phyloP scores from a whole-genome alignment of 2,329 filamentous ascomycete genomes.

The Phialophora tarda region DNA sequence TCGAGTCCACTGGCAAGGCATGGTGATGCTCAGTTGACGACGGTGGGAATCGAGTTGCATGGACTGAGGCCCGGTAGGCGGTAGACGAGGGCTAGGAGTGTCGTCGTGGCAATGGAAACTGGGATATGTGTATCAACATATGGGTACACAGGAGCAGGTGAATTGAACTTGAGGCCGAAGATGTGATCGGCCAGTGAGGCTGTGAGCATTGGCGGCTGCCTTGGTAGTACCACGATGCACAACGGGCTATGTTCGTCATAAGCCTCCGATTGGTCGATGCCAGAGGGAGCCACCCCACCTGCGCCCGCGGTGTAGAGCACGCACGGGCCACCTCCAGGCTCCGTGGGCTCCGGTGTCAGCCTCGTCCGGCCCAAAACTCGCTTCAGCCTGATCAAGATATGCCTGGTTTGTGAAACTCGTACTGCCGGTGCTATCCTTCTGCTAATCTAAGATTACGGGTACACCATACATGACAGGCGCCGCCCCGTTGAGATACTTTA shows the following conservation, averaged over 20 bases:
- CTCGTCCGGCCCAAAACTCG: not conserved
- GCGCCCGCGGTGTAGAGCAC: not conserved
- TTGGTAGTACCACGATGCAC: not conserved
- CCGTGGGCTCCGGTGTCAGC: not conserved
- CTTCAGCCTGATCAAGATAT: constrained; percentile 1
- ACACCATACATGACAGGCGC: constrained; percentile 94
- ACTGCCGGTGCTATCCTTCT: not conserved
- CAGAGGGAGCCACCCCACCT: not conserved
- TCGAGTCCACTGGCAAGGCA: constrained; percentile 37
- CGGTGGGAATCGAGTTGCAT: constrained; percentile 41
- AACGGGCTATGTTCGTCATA: not conserved
- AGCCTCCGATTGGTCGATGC: not conserved
- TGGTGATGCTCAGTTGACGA: constrained; percentile 34
- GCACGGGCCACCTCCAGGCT: not conserved
- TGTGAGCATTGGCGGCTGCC: constrained; percentile 12
- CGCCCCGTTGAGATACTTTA: constrained; percentile 90
- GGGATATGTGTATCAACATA: not conserved
- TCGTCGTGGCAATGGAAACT: not conserved
- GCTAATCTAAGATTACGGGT: constrained; percentile 73
- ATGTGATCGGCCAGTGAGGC: not conserved
- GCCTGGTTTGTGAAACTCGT: not conserved
- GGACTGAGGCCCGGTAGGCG: constrained; percentile 7
- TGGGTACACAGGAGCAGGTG: not conserved
- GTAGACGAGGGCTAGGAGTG: not conserved
- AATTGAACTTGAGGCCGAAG: not conserved